These are phyloP conservation scores for Byssoonygena ceratinophila DNA, from an alignment of 2,329 filamentous ascomycete genomes.

Conservation along the genomic window DNA sequence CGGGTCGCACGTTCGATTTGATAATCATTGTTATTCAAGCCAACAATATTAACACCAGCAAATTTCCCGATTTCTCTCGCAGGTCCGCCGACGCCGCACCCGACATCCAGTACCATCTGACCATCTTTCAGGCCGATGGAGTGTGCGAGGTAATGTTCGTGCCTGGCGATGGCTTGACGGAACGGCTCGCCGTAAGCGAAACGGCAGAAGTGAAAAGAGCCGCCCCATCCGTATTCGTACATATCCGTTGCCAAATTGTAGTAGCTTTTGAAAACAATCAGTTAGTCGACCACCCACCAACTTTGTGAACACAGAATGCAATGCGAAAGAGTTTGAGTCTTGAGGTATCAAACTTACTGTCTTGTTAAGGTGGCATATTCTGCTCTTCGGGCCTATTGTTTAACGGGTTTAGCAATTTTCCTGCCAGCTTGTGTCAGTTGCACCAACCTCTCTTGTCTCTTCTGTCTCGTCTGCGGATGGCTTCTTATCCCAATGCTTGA, in stretches of 20 bases:
- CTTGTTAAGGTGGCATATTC: conserved; percentile 90
- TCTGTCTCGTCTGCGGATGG: conserved; percentile 66
- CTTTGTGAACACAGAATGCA: neutral
- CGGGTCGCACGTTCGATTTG: conserved; percentile 87
- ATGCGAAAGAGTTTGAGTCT: neutral
- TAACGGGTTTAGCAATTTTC: neutral
- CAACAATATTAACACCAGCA: conserved; percentile 75
- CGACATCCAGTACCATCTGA: conserved; percentile 89
- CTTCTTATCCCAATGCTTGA: conserved; percentile 94
- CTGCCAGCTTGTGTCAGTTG: neutral
- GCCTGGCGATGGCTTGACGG: conserved; percentile 81
- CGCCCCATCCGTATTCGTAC: conserved; percentile 94
- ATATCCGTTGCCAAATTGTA: conserved; percentile 95
- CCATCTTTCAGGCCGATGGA: conserved; percentile 74
- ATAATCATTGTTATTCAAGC: conserved; percentile 98
- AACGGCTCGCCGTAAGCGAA: conserved; percentile 81
- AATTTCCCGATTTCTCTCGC: conserved; percentile 96
- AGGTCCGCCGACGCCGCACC: conserved; percentile 91
- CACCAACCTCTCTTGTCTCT: conserved; percentile 62
- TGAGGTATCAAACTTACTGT: conserved; percentile 54
- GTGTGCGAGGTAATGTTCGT: conserved; percentile 95
- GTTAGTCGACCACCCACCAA: neutral
- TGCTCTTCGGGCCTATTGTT: conserved; percentile 58
- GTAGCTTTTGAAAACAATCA: conserved; percentile 48
- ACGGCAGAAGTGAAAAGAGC: conserved; percentile 95